A percentile compares a stretch with the other conserved stretches of the same genome.
Conservation (phyloP, 1,139 yeast species). For the Nakaseomyces glabratus region DNA sequence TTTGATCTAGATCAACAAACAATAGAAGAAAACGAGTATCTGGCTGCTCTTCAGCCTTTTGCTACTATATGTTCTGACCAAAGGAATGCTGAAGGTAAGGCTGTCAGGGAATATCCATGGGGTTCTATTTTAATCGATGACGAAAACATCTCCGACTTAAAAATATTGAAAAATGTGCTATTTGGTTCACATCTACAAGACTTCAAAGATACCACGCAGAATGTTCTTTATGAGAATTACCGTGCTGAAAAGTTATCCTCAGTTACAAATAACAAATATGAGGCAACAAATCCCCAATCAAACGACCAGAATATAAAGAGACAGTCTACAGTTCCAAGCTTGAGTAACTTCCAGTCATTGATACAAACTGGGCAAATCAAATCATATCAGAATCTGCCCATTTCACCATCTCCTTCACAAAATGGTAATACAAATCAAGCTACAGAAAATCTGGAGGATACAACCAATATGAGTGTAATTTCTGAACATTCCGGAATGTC, state of each 20-base stretch:
- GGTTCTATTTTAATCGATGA: constrained; percentile 48
- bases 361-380: constrained; percentile 30
- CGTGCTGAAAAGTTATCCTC: constrained; percentile 58
- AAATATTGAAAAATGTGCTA: constrained; percentile 53
- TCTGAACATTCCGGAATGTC: constrained; percentile 41
- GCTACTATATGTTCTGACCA: constrained; percentile 62
- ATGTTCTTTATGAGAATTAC: constrained; percentile 67
- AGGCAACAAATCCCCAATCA: constrained; percentile 5
- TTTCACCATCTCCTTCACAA: constrained; percentile 2
- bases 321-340: constrained; percentile 30
- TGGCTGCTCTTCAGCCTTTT: constrained; percentile 60
- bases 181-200: constrained; percentile 73
- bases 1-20: constrained; percentile 59
- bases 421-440: constrained; percentile 1
- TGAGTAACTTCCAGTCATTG: constrained; percentile 31
- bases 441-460: constrained; percentile 30
- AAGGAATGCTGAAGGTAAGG: constrained; percentile 40
- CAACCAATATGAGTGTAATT: constrained; percentile 40
- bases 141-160: constrained; percentile 53
- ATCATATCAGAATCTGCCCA: constrained; percentile 27
- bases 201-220: constrained; percentile 73
- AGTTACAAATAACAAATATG: constrained; percentile 24
- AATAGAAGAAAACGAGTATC: constrained; percentile 53
- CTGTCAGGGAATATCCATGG: constrained; percentile 71
- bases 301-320: constrained; percentile 16